Percentiles rank a stretch among this genome's conserved stretches.
Conservation (phyloP, 805 yeast genomes). For the Saccharomyces mikatae region DNA sequence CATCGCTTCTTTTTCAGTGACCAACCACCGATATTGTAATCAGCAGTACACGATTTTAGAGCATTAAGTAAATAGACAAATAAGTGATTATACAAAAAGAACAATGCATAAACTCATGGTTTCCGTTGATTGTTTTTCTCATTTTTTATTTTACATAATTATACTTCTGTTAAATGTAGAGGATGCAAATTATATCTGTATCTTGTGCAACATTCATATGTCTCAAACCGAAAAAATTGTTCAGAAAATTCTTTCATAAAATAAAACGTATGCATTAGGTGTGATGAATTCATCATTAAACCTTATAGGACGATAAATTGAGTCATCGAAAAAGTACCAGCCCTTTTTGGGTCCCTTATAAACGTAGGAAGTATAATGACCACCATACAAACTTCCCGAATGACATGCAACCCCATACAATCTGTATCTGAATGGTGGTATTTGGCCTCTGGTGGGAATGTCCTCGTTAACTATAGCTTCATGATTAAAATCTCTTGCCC, state of each 20-base stretch:
- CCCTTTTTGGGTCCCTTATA: constrained; percentile 49
- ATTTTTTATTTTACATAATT: neutral
- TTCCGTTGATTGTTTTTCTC: too few species aligned
- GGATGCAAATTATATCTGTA: neutral
- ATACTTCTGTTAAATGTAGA: neutral
- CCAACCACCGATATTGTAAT: neutral
- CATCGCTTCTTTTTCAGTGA: constrained; percentile 55
- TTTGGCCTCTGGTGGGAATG: constrained; percentile 63
- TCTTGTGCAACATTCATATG: neutral
- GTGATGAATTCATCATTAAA: constrained; percentile 49
- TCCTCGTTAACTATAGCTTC: constrained; percentile 20
- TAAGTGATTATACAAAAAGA: neutral
- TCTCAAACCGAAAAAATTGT: constrained; percentile 25
- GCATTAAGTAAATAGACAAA: neutral
- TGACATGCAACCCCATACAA: constrained; percentile 80
- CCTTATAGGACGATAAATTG: constrained; percentile 48
- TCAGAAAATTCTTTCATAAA: constrained; percentile 39
- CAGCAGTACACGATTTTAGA: neutral
- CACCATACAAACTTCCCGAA: constrained; percentile 71
- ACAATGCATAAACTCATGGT: too few species aligned
- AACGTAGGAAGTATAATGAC: constrained; percentile 83
- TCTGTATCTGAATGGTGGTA: constrained; percentile 68
- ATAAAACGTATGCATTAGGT: constrained; percentile 74
- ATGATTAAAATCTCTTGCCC: constrained; percentile 36
- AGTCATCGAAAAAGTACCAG: constrained; percentile 82